Evolutionary conservation across 2,329 filamentous ascomycete species (phyloP).

Genomic region (Beauveria varroae): DNA sequence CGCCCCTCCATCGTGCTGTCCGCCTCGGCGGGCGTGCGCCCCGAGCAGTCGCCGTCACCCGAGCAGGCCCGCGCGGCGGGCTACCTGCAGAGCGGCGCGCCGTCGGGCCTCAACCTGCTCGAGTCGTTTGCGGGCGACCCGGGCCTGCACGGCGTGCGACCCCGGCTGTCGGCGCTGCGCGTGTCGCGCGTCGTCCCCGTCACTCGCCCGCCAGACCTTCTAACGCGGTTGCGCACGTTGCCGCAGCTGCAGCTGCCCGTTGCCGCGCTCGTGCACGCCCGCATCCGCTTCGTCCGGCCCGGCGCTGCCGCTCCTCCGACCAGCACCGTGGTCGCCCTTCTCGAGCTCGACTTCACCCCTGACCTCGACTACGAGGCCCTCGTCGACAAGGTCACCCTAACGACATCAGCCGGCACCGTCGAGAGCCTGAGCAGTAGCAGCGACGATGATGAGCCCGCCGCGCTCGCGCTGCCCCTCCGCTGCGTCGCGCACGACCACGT

Average conservation of each 20-base stretch:
- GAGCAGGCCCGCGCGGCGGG: slow-evolving; percentile 37
- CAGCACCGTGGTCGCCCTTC: slow-evolving; percentile 57
- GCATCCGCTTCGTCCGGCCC: slow-evolving; percentile 63
- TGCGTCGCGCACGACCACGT: slow-evolving; percentile 69
- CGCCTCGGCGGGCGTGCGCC: slow-evolving; percentile 53
- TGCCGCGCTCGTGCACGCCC: slow-evolving; percentile 62
- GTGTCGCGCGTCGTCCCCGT: slow-evolving; percentile 68
- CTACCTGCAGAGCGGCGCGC: slow-evolving; percentile 62
- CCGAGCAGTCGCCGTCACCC: slow-evolving; percentile 26
- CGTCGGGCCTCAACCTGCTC: slow-evolving; percentile 68
- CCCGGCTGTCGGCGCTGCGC: slow-evolving; percentile 63
- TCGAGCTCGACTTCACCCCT: slow-evolving; percentile 68
- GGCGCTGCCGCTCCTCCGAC: slow-evolving; percentile 49
- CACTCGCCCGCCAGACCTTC: slow-evolving; percentile 52
- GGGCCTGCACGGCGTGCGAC: slow-evolving; percentile 51
- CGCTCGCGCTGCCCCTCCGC: slow-evolving; percentile 44
- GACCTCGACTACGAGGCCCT: slow-evolving; percentile 60
- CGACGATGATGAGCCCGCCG: slow-evolving; percentile 29
- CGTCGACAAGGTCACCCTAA: slow-evolving; percentile 51
- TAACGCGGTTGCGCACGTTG: slow-evolving; percentile 57
- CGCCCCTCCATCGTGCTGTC: slow-evolving; percentile 59
- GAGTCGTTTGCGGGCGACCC: slow-evolving; percentile 64
- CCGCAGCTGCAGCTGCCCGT: slow-evolving; percentile 56
- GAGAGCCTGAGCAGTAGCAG: slow-evolving; percentile 37
- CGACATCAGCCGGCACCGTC: slow-evolving; percentile 50